Base-by-base conservation (phyloP, 805 yeast species). In the Brettanomyces bruxellensis region DNA sequence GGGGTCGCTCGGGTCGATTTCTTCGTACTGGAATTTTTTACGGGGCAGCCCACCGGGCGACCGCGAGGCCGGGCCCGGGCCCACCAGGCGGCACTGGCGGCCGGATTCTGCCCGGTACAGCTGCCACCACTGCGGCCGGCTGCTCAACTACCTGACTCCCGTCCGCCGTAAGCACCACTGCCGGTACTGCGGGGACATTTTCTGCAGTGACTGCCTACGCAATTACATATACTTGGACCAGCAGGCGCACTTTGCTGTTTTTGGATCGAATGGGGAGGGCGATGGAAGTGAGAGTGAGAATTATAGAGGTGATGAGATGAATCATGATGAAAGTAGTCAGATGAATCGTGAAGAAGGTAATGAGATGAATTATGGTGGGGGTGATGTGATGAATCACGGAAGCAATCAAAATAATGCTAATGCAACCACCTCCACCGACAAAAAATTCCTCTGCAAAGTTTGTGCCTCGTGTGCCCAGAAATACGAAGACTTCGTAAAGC, bases 131-230 rank as follows among this genome's bases (percentile, higher is more conserved):
- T 91, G 98, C 65, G 68, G 72, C 44, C 77, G 74, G 55, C 59
- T 70, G 14, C 90, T 91, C 66, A 82, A 89, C 35, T 81, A 57
- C 81, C 55, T 83, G 80, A 69, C 96, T 76, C 61, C 76, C 90
- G 55, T 73, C 81, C 51, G 69, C 39, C 53, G 71, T 37, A 68
- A 65, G 41, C 72, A 68, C 47, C 72, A 68, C 43, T 68, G 72
- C 45, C 54, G 72, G 7, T 55, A 61, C 36, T 68, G 72, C 54
- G 72, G 72, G 3, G 66, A 65, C n/a, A 53, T 68, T 2, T 68
- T 67, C 46, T 68, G 72, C 49, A 62, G 65, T 34, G 66, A 63
- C 34, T 68, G 72, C 49, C 47, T 68, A 25, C 53, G 52, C 25
- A 62, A 67, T 47, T 64, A 56, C 34, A 58, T 67, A 8, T 67